Evolutionary conservation across 2,329 filamentous ascomycete genomes (phyloP), one percentile per base, ranked within the genome.

Genomic region (Pleomassaria siparia): DNA sequence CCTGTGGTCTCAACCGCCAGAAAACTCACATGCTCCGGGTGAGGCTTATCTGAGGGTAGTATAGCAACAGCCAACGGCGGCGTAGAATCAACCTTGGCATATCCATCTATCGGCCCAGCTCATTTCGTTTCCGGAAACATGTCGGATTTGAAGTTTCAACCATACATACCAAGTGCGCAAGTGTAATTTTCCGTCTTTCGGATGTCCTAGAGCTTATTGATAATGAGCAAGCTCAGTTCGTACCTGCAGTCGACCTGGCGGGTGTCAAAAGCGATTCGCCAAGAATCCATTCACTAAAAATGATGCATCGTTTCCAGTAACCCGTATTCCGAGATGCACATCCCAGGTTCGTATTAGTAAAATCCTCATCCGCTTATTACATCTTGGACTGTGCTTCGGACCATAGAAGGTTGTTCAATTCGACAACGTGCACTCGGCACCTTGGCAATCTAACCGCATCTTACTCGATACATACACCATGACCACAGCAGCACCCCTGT

Each of bases 341-440:
- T 13, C 18, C 6, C 35, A 37, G 35, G 35, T 22, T 24, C 20
- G 12, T 32, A 37, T 24, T 11, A 37, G 18, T 7, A 24, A 11
- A 37, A 21, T 24, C 18, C n/a, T 3, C n/a, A n/a, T n/a, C n/a
- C n/a, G n/a, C n/a, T n/a, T n/a, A n/a, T 37, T 37, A 18, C 20
- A 22, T 12, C 35, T 12, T 9, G 8, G 35, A 37, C 35, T 4
- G 16, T 37, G 20, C 8, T 24, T 6, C 24, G 18, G 20, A 12
- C 35, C 35, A 37, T 12, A 20, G 8, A 37, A 20, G 4, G 18
- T 40, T 18, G 22, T 30, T 11, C 43, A 33, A 45, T 45, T 45
- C 43, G 43, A 45, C 35, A 45, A 45, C 43, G 43, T 45, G 43
- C 10, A 21, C 43, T 45, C 21, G 33, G 32, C 35, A 20, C 12